Evolutionary conservation across 2,329 filamentous ascomycete genomes (phyloP).

Genomic region (Dactylellina leptospora): DNA sequence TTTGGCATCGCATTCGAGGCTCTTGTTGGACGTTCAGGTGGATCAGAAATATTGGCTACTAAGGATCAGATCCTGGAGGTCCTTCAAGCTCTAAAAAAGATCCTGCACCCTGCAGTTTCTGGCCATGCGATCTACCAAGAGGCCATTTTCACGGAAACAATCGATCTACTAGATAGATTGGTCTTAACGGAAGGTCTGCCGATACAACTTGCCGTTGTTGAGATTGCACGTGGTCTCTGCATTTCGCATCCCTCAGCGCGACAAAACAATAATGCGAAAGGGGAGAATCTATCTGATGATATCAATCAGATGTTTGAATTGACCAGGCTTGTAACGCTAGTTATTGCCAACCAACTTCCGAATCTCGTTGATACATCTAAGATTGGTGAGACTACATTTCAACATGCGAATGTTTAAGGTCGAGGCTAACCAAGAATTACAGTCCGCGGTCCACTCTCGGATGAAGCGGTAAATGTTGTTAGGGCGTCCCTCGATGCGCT

Average conservation of each 20-base stretch:
- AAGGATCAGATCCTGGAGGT: constrained; percentile 87
- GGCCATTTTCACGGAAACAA: constrained; percentile 94
- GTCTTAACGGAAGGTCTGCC: constrained; percentile 89
- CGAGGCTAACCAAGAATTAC: constrained; percentile 54
- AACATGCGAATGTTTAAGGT: background rate
- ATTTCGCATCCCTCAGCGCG: constrained; percentile 90
- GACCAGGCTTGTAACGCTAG: constrained; percentile 93
- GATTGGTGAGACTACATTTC: constrained; percentile 35
- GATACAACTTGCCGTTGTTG: constrained; percentile 90
- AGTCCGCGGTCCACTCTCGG: constrained; percentile 79
- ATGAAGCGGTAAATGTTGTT: constrained; percentile 84
- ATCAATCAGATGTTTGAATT: constrained; percentile 98
- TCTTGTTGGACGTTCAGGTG: constrained; percentile 79
- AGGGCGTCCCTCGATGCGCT: constrained; percentile 83
- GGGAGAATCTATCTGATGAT: constrained; percentile 88
- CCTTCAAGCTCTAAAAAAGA: constrained; percentile 89
- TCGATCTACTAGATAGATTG: constrained; percentile 91
- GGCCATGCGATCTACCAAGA: constrained; percentile 97
- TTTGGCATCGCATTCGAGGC: constrained; percentile 98
- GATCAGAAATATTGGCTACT: constrained; percentile 72
- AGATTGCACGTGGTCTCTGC: constrained; percentile 89
- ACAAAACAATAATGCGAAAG: constrained; percentile 71
- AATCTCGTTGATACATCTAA: constrained; percentile 68
- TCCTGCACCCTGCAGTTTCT: constrained; percentile 89
- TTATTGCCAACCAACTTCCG: constrained; percentile 85